phyloP scores from a whole-genome alignment of 257 asterid species.

The Capsicum rhomboideum region DNA sequence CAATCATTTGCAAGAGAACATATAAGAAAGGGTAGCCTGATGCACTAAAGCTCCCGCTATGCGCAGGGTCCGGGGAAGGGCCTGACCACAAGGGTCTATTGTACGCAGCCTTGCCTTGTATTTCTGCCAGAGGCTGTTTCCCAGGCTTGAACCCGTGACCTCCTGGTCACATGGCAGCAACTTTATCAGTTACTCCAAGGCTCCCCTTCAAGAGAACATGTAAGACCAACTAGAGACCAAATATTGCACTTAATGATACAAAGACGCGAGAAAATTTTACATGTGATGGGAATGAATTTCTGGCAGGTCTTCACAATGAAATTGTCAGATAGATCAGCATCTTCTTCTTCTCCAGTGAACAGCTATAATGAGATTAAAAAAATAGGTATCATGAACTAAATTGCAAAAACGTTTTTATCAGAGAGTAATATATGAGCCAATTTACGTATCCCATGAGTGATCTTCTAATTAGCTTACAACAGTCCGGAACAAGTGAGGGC shows the following conservation, averaged over 20 bases:
- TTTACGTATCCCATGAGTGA: neutral
- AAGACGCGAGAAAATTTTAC: constrained; percentile 31
- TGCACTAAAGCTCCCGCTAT: too few relatives aligned
- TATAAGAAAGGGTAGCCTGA: too few relatives aligned
- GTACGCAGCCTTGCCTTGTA: too few relatives aligned
- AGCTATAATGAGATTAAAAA: constrained; percentile 32
- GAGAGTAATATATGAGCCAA: neutral
- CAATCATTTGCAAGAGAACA: neutral
- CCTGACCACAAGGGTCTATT: too few relatives aligned
- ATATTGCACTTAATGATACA: neutral
- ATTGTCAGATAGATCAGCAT: constrained; percentile 80
- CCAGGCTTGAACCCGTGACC: too few relatives aligned
- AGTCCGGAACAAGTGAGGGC: neutral
- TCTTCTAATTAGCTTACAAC: neutral
- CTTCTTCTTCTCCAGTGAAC: constrained; percentile 73
- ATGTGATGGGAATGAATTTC: constrained; percentile 86
- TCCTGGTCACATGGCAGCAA: too few relatives aligned
- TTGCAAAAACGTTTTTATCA: neutral
- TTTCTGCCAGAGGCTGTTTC: too few relatives aligned
- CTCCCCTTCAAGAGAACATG: too few relatives aligned
- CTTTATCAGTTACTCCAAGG: too few relatives aligned
- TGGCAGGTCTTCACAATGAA: constrained; percentile 93
- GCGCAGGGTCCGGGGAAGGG: too few relatives aligned
- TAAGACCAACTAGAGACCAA: neutral
- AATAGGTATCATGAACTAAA: neutral